Percentiles rank a stretch among this genome's conserved stretches.
Conservation (phyloP, 352 stramenopile genomes). For the Achlya hypogyna region DNA sequence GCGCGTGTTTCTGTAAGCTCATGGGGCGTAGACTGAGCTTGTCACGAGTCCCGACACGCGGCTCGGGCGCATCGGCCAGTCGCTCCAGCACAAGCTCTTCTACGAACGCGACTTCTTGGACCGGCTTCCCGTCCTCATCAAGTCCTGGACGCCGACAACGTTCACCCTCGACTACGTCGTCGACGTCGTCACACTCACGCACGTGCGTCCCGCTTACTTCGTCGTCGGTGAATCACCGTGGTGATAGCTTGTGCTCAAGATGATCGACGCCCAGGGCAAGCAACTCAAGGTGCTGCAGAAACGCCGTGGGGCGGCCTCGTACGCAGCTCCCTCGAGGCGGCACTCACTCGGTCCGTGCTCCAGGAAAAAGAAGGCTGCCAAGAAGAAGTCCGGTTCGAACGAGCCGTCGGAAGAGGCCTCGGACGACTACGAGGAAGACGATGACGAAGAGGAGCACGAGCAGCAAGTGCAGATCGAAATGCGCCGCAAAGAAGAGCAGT, state of each 20-base stretch:
- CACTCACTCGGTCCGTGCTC: neutral
- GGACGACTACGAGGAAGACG: slow-evolving; percentile 37
- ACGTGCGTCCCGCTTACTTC: slow-evolving; percentile 34
- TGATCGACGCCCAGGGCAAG: slow-evolving; percentile 62
- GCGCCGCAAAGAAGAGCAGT: slow-evolving; percentile 78
- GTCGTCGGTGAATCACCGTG: neutral
- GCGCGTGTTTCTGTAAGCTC: neutral
- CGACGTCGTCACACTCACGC: slow-evolving; percentile 78
- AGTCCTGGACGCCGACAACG: slow-evolving; percentile 57
- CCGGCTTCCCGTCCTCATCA: slow-evolving; percentile 67
- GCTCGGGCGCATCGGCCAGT: slow-evolving; percentile 76
- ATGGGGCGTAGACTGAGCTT: slow-evolving; percentile 30
- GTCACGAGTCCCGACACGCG: slow-evolving; percentile 56
- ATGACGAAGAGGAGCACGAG: slow-evolving; percentile 69
- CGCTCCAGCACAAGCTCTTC: slow-evolving; percentile 81
- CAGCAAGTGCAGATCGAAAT: slow-evolving; percentile 68
- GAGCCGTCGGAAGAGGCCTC: slow-evolving; percentile 27
- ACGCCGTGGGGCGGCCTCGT: slow-evolving; percentile 16
- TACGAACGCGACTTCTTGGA: slow-evolving; percentile 84
- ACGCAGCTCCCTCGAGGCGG: neutral
- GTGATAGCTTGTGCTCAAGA: slow-evolving; percentile 73
- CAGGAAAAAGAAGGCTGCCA: slow-evolving; percentile 38
- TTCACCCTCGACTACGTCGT: slow-evolving; percentile 60
- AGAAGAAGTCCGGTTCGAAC: slow-evolving; percentile 10
- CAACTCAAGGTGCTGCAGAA: slow-evolving; percentile 81